A percentile compares a stretch with the other conserved stretches of the same genome.
Conservation (phyloP, 768 basidiomycete genomes). For the Tylopilus cervinicoccineus region DNA sequence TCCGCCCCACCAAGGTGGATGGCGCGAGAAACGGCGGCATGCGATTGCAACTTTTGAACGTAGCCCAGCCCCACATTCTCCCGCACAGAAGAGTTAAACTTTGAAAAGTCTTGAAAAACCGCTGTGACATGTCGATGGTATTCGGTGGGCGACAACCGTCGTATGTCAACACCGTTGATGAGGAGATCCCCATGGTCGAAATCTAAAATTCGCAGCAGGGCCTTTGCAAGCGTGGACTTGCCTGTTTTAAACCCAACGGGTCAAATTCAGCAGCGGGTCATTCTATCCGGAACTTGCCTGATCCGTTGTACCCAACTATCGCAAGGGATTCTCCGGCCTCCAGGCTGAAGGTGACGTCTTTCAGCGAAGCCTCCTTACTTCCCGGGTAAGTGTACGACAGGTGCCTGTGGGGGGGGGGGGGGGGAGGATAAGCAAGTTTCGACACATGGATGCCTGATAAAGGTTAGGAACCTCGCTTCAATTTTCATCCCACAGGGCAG, state of each 20-base stretch:
- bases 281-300: conserved; percentile 44
- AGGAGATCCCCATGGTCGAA: conserved; percentile 66
- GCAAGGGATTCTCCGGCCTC: conserved; percentile 77
- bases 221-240: conserved; percentile 84
- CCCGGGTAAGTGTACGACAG: conserved; percentile 82
- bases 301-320: conserved; percentile 83
- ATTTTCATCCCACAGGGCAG: conserved; percentile 61
- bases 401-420: conserved; percentile 38
- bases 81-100: conserved; percentile 69
- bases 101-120: conserved; percentile 84
- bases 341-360: conserved; percentile 65
- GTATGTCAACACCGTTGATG: conserved; percentile 69
- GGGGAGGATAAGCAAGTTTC: conserved; percentile 11
- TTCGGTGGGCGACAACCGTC: conserved; percentile 60
- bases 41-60: conserved; percentile 57
- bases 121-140: conserved; percentile 74
- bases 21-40: conserved; percentile 57
- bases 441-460: conserved; percentile 6
- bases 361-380: conserved; percentile 59
- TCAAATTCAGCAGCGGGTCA: conserved; percentile 9
- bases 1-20: conserved; percentile 70
- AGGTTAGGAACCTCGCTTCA: conserved; percentile 53
- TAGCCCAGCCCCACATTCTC: conserved; percentile 87
- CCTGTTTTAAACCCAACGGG: conserved; percentile 39
- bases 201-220: conserved; percentile 74